These are phyloP conservation scores for Pseudocercospora vitis DNA, from an alignment of 2,329 filamentous ascomycete species.

Conservation along the genomic window DNA sequence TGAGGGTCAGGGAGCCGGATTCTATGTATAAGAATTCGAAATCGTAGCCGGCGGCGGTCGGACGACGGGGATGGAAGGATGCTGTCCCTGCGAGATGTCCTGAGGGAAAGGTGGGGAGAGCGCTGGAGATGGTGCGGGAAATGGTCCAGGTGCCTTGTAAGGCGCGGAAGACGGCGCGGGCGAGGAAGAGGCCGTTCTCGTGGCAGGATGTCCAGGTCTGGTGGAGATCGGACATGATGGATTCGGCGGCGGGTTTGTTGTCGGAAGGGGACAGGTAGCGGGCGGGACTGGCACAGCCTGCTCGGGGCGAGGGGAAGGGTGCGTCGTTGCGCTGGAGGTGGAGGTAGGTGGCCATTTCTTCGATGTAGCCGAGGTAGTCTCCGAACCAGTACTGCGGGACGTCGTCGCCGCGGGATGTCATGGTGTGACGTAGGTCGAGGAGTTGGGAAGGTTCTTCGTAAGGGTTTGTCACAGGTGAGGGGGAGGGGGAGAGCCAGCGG, in stretches of 20 bases:
- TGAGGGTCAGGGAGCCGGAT: slow-evolving; percentile 27
- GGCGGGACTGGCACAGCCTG: slow-evolving; percentile 48
- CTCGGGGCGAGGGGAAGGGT: slow-evolving; percentile 45
- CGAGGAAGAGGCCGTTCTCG: slow-evolving; percentile 29
- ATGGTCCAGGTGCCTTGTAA: slow-evolving; percentile 37
- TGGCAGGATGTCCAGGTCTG: slow-evolving; percentile 28
- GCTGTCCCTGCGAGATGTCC: slow-evolving; percentile 34
- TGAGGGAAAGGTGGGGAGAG: slow-evolving; percentile 29
- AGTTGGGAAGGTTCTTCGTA: slow-evolving; percentile 49
- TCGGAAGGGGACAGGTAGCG: slow-evolving; percentile 32
- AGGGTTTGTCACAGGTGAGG: slow-evolving; percentile 5
- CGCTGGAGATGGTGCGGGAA: slow-evolving; percentile 31
- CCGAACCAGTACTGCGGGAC: slow-evolving; percentile 77
- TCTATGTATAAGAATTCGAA: slow-evolving; percentile 39
- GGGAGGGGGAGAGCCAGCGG: slow-evolving; percentile 55
- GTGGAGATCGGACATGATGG: slow-evolving; percentile 51
- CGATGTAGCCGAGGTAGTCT: slow-evolving; percentile 75
- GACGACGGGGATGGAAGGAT: slow-evolving; percentile 34
- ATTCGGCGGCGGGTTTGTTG: slow-evolving; percentile 44
- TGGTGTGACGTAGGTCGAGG: slow-evolving; percentile 50
- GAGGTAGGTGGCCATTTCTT: slow-evolving; percentile 64
- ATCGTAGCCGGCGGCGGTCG: slow-evolving; percentile 33
- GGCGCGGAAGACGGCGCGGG: slow-evolving; percentile 36
- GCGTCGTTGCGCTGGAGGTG: slow-evolving; percentile 49
- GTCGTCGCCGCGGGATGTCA: slow-evolving; percentile 46